Evolutionary conservation across 2,329 filamentous ascomycete genomes (phyloP).

Genomic region (Dryadomyces quercivorus): DNA sequence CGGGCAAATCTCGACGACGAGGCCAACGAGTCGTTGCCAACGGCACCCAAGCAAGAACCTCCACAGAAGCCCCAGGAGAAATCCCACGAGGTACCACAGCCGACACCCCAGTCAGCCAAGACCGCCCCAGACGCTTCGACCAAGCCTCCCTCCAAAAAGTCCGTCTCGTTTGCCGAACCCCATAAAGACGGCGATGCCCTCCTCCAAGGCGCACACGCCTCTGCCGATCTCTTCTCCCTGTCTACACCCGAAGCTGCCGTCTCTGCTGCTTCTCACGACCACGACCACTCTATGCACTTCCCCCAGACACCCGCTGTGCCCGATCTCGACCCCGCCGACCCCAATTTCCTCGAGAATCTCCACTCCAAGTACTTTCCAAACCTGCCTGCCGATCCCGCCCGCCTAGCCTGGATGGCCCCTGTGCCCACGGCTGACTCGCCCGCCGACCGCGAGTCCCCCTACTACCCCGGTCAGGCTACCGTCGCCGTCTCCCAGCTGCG

Average conservation of each 20-base stretch:
- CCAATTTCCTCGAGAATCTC: slow-evolving; percentile 71
- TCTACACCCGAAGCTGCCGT: slow-evolving; percentile 13
- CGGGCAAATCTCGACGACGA: slow-evolving; percentile 70
- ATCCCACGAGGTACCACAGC: not conserved
- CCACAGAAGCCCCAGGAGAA: not conserved
- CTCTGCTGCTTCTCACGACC: slow-evolving; percentile 12
- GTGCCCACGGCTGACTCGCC: slow-evolving; percentile 50
- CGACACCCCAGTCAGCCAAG: not conserved
- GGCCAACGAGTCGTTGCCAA: slow-evolving; percentile 8
- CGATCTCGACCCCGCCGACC: slow-evolving; percentile 71
- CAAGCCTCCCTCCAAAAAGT: not conserved
- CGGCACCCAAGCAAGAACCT: not conserved
- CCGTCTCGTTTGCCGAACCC: not conserved
- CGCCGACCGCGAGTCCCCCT: slow-evolving; percentile 60
- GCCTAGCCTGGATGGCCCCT: slow-evolving; percentile 82
- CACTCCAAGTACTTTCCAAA: slow-evolving; percentile 90
- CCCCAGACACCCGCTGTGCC: slow-evolving; percentile 42
- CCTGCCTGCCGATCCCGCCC: slow-evolving; percentile 71
- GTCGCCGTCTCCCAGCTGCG: slow-evolving; percentile 68
- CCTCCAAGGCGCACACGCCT: slow-evolving; percentile 30
- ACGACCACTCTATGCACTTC: slow-evolving; percentile 40
- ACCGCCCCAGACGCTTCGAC: not conserved
- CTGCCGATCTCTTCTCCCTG: slow-evolving; percentile 30
- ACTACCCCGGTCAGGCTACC: slow-evolving; percentile 63
- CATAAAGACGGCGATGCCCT: slow-evolving; percentile 6